These are phyloP conservation scores for Trichosporon asahii DNA, from an alignment of 1,284 basidiomycete genomes.

Conservation along the genomic window DNA sequence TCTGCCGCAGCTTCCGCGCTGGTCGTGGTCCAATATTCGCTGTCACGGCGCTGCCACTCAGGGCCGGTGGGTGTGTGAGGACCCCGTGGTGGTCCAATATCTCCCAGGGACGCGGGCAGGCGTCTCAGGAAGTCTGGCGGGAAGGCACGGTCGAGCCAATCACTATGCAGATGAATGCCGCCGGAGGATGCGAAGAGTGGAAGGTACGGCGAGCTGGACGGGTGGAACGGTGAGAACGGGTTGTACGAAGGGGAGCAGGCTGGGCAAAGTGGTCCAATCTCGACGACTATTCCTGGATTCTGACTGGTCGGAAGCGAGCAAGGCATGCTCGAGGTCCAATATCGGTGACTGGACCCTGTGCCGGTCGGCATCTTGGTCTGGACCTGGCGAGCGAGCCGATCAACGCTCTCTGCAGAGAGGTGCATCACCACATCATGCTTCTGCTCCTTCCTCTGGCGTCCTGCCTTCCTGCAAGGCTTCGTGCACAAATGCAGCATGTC, in stretches of 20 bases:
- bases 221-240: background rate
- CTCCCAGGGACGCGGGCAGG: background rate
- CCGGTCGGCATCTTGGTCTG: background rate
- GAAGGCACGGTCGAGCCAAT: background rate
- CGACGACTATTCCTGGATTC: background rate
- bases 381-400: background rate
- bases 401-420: too few species aligned
- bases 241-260: background rate
- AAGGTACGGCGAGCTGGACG: background rate
- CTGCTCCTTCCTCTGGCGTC: background rate
- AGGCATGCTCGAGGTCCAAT: background rate
- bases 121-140: background rate
- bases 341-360: background rate
- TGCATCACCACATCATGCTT: too few species aligned
- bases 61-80: background rate
- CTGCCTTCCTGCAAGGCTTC: too few species aligned
- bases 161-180: background rate
- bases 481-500: background rate
- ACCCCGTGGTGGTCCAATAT: slow-evolving; percentile 7
- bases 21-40: background rate
- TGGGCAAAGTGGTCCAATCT: background rate
- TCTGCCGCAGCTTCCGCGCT: background rate
- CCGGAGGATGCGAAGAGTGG: background rate
- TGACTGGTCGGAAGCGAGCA: background rate
- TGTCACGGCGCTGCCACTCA: background rate